These are phyloP conservation scores for Eutypa lata DNA, from an alignment of 2,329 filamentous ascomycete species.

Conservation along the genomic window DNA sequence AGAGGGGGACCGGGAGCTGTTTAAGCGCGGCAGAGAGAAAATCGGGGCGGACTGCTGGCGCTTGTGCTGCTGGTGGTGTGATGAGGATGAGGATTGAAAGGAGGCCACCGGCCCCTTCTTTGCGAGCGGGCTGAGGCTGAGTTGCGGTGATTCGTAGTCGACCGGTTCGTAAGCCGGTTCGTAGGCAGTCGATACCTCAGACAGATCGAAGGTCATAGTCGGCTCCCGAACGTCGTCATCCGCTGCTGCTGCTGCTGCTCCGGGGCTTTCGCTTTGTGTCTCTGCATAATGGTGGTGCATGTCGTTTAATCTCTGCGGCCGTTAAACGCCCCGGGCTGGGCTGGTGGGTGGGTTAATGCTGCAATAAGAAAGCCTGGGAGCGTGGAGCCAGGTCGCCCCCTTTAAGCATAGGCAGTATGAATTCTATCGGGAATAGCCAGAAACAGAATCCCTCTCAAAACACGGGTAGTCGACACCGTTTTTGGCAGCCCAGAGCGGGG, in stretches of 20 bases:
- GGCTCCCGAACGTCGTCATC: slow-evolving; percentile 10
- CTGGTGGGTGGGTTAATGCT: too few species aligned
- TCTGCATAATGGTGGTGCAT: slow-evolving; percentile 5
- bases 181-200: slow-evolving; percentile 13
- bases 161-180: slow-evolving; percentile 7
- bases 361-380: background rate
- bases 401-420: slow-evolving; percentile 3
- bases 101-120: background rate
- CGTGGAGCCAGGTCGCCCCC: slow-evolving; percentile 12
- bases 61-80: slow-evolving; percentile 20
- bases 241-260: slow-evolving; percentile 1
- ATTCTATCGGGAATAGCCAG: background rate
- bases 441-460: background rate
- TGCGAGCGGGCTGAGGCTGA: slow-evolving; percentile 1
- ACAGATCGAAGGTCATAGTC: slow-evolving; percentile 19
- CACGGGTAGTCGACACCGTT: background rate
- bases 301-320: slow-evolving; percentile 1
- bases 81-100: background rate
- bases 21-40: slow-evolving; percentile 10
- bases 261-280: slow-evolving; percentile 4
- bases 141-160: slow-evolving; percentile 2
- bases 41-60: slow-evolving; percentile 24
- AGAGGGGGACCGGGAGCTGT: slow-evolving; percentile 5
- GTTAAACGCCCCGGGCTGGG: too few species aligned
- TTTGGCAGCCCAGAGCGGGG: background rate